Evolutionary conservation across 2,329 filamentous ascomycete genomes (phyloP).

Genomic region (Fusarium sp.): DNA sequence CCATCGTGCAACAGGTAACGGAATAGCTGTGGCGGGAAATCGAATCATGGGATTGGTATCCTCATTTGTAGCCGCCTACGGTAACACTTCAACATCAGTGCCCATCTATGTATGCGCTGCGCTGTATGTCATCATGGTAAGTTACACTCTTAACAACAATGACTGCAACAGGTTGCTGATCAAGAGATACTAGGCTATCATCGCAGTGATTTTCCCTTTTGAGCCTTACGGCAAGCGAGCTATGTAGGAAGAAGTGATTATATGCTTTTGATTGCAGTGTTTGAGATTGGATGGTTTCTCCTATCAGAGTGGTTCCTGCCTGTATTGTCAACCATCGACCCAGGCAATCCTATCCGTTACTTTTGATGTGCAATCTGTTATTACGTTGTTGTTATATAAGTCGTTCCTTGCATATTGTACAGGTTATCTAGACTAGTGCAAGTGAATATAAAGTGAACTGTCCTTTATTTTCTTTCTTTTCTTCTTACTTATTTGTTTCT

Average conservation of each 20-base stretch:
- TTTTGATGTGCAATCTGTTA: accelerated
- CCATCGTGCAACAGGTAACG: neutral
- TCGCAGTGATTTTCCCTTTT: neutral
- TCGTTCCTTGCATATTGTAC: too few relatives aligned
- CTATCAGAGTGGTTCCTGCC: accelerated
- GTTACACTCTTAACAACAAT: accelerated
- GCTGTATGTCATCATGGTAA: neutral
- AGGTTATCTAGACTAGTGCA: too few relatives aligned
- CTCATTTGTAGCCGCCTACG: neutral
- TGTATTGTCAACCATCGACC: accelerated
- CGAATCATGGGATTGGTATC: neutral
- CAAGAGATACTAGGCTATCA: neutral
- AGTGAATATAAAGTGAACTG: too few relatives aligned
- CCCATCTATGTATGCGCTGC: neutral
- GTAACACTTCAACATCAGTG: neutral
- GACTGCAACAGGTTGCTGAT: accelerated
- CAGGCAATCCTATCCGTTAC: neutral
- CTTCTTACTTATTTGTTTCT: too few relatives aligned
- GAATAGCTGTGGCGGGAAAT: neutral
- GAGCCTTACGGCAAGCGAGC: neutral
- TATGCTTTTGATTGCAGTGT: accelerated
- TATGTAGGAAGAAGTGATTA: neutral
- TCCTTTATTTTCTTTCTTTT: too few relatives aligned
- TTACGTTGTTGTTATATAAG: neutral
- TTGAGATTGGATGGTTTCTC: accelerated